Base-by-base conservation (phyloP, 2,329 filamentous ascomycete species). In the Hypoxylon sp. region DNA sequence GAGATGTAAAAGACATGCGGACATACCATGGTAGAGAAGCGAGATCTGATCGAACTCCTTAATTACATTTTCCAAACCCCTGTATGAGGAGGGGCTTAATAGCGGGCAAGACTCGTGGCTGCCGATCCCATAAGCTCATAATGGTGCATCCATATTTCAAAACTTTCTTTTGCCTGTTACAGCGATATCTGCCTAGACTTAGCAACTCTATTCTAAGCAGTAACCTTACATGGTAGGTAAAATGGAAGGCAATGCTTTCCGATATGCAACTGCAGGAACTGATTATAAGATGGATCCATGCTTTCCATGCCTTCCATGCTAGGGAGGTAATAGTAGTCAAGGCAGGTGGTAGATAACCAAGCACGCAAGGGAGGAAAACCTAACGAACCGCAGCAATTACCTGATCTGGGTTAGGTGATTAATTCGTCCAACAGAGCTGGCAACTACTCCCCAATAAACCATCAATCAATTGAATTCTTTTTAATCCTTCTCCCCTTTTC, bases 331-430 rank as follows among this genome's bases (percentile, higher is more conserved):
- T 11, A 11, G 35, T 37, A 37, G 14, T 5, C 14, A 37, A 37
- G 35, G 13, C 35, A 37, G 35, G 35, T n/a, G 35, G 35, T 37
- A 37, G 35, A n/a, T 14, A 44, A 13, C 17, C 46, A 50, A 33
- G 35, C 53, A 64, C 47, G 61, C 53, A 55, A 65, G 63, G 31
- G 39, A 56, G 29, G 29, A 31, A 35, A 48, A 31, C 24, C 39
- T 42, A 31, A 31, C 10, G 37, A 51, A 35, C 33, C 22, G 48
- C 17, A 50, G 35, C 14, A 57, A 8, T 35, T 65, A 31, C 63
- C 54, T 54, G 50, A 54, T 53, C 48, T 63, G 52, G 57, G 33
- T 63, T 70, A 70, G 35, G 33, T 67, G 39, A 52, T 63, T 35
- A 50, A 63, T 44, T 35, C 52, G 33, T 51, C 51, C 33, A 50